A percentile compares a stretch with the other conserved stretches of the same genome.
Evolutionary conservation across 768 basidiomycete genomes (phyloP).

Genomic region (Boletus bicolor): DNA sequence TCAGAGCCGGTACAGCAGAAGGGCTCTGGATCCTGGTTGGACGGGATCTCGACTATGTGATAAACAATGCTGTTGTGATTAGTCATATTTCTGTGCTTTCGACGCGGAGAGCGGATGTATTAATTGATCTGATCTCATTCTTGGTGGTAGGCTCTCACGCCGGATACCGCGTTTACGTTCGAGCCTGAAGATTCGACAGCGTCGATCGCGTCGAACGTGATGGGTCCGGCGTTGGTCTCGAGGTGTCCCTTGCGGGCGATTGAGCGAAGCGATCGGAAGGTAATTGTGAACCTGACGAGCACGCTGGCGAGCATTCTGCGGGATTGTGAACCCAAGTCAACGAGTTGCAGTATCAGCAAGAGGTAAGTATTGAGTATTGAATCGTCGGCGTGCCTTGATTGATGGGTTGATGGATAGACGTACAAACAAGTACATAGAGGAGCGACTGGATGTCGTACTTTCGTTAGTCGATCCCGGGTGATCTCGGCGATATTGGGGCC

Average conservation of each 20-base stretch:
- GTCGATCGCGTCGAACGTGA: conserved; percentile 29
- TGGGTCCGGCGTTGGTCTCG: conserved; percentile 24
- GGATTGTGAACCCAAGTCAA: neutral
- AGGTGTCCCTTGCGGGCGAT: conserved; percentile 31
- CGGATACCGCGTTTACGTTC: conserved; percentile 27
- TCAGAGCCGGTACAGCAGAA: conserved; percentile 17
- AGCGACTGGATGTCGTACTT: neutral
- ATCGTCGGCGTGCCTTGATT: too few relatives aligned
- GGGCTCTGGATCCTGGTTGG: conserved; percentile 25
- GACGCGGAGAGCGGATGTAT: neutral
- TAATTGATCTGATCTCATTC: neutral
- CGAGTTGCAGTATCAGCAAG: conserved; percentile 5
- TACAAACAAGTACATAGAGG: neutral
- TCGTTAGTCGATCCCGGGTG: conserved; percentile 47
- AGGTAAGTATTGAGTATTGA: conserved; percentile 1
- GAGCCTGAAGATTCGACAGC: conserved; percentile 10
- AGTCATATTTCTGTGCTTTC: conserved; percentile 5
- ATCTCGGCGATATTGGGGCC: conserved; percentile 25
- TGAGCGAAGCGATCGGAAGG: conserved; percentile 27
- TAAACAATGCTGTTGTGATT: conserved; percentile 37
- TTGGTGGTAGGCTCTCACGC: conserved; percentile 13
- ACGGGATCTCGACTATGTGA: conserved; percentile 33
- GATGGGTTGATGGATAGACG: neutral
- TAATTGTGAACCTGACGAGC: conserved; percentile 33
- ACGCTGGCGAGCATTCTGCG: conserved; percentile 29